Evolutionary conservation across 805 yeast genomes (phyloP).

Genomic region (Nakazawaea ishiwadae): DNA sequence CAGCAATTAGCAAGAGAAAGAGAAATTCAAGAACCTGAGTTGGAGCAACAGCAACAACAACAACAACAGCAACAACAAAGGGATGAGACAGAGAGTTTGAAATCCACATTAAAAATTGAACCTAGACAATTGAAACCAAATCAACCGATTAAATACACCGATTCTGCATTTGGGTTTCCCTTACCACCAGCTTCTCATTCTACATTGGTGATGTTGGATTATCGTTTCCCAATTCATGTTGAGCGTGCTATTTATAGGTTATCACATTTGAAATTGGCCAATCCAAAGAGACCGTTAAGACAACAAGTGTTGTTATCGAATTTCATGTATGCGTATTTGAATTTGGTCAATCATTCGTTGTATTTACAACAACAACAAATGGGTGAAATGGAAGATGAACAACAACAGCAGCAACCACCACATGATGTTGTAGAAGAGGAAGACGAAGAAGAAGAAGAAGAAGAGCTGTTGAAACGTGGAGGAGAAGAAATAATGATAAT

Average conservation of each 20-base stretch:
- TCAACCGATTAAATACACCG: constrained; percentile 58
- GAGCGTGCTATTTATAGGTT: constrained; percentile 93
- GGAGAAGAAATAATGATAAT: no score
- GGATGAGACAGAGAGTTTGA: constrained; percentile 14
- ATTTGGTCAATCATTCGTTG: constrained; percentile 87
- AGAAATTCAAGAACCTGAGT: neutral
- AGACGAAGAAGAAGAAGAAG: constrained; percentile 11
- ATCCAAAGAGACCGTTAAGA: constrained; percentile 83
- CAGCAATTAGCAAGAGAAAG: no score
- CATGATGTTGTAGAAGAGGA: constrained; percentile 12
- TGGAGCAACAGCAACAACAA: neutral
- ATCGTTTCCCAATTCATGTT: constrained; percentile 88
- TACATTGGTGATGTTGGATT: constrained; percentile 75
- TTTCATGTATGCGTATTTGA: constrained; percentile 96
- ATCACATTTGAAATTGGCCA: constrained; percentile 90
- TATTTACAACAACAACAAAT: constrained; percentile 57
- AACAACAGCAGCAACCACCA: neutral
- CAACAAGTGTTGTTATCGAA: constrained; percentile 93
- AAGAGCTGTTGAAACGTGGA: no score
- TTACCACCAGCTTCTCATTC: constrained; percentile 76
- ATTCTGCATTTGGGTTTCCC: constrained; percentile 86
- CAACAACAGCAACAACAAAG: neutral
- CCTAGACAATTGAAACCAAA: constrained; percentile 40
- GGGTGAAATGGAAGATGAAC: constrained; percentile 9
- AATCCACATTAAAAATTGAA: constrained; percentile 22